Evolutionary conservation across 2,329 filamentous ascomycete species (phyloP).

Genomic region (Sarocladiaceae sp.): DNA sequence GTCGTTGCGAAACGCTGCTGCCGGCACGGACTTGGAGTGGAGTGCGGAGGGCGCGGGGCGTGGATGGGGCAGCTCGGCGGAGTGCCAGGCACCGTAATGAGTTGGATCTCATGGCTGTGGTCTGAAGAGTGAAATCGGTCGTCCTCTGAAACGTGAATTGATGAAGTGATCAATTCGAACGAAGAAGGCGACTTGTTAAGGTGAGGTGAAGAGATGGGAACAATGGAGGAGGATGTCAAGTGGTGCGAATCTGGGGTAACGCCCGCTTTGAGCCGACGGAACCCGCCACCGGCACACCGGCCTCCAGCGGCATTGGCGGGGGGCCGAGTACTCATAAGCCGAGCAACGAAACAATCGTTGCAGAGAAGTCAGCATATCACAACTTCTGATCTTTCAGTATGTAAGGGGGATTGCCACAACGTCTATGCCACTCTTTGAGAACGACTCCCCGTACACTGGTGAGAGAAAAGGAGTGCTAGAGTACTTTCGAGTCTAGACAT

Average conservation of each 20-base stretch:
- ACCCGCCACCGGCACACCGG: slow-evolving; percentile 20
- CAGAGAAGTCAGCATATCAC: background rate
- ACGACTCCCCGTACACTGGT: too few relatives aligned
- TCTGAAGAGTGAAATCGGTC: slow-evolving; percentile 8
- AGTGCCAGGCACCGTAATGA: slow-evolving; percentile 25
- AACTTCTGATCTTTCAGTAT: background rate
- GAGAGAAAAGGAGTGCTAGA: too few relatives aligned
- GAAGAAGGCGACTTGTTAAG: background rate
- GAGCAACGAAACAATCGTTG: background rate
- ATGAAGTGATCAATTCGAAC: too few relatives aligned
- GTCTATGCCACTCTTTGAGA: too few relatives aligned
- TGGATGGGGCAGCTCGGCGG: slow-evolving; percentile 17
- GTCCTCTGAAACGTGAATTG: background rate
- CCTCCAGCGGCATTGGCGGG: slow-evolving; percentile 9
- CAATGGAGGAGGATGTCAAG: background rate
- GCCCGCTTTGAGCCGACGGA: slow-evolving; percentile 28
- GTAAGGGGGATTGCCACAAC: too few relatives aligned
- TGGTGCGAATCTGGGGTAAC: background rate
- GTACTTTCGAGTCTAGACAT: too few relatives aligned
- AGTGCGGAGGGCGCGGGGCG: slow-evolving; percentile 16
- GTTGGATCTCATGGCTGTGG: slow-evolving; percentile 27
- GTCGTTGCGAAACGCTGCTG: slow-evolving; percentile 52
- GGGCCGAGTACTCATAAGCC: background rate
- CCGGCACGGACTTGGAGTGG: slow-evolving; percentile 28
- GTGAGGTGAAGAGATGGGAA: background rate